phyloP scores from a whole-genome alignment of 768 basidiomycete species.

The Hygrocybe punicea region DNA sequence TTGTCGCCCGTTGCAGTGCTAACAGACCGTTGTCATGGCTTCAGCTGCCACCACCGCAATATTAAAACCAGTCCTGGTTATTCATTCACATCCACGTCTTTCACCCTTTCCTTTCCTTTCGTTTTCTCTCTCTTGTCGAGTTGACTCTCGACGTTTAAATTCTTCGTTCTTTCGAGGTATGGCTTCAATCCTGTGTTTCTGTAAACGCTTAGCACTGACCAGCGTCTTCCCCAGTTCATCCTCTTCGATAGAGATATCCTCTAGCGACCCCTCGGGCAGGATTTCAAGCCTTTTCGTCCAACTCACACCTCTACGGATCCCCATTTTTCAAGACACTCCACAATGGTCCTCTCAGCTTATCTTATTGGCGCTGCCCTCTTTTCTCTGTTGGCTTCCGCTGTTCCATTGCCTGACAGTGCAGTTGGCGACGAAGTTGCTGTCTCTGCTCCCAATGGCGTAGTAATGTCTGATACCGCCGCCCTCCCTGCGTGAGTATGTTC shows the following conservation, averaged over 20 bases:
- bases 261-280: slow-evolving; percentile 61
- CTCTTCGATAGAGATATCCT: slow-evolving; percentile 68
- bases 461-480: slow-evolving; percentile 40
- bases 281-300: slow-evolving; percentile 42
- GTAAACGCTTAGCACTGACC: slow-evolving; percentile 7
- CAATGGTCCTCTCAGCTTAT: slow-evolving; percentile 60
- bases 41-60: background rate
- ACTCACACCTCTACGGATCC: slow-evolving; percentile 47
- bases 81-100: slow-evolving; percentile 34
- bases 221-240: slow-evolving; percentile 44
- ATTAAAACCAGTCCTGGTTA: slow-evolving; percentile 16
- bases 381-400: slow-evolving; percentile 49
- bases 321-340: slow-evolving; percentile 30
- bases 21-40: background rate
- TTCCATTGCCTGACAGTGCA: slow-evolving; percentile 2
- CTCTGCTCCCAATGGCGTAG: slow-evolving; percentile 47
- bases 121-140: slow-evolving; percentile 52
- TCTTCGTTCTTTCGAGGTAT: slow-evolving; percentile 55
- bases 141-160: slow-evolving; percentile 61
- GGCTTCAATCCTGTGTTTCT: slow-evolving; percentile 10
- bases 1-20: no score
- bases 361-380: slow-evolving; percentile 54
- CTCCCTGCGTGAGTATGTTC: slow-evolving; percentile 34
- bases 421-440: slow-evolving; percentile 38
- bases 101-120: slow-evolving; percentile 43